Evolutionary conservation across 2,329 filamentous ascomycete species (phyloP).

Genomic region (Neofusicoccum cordaticola): DNA sequence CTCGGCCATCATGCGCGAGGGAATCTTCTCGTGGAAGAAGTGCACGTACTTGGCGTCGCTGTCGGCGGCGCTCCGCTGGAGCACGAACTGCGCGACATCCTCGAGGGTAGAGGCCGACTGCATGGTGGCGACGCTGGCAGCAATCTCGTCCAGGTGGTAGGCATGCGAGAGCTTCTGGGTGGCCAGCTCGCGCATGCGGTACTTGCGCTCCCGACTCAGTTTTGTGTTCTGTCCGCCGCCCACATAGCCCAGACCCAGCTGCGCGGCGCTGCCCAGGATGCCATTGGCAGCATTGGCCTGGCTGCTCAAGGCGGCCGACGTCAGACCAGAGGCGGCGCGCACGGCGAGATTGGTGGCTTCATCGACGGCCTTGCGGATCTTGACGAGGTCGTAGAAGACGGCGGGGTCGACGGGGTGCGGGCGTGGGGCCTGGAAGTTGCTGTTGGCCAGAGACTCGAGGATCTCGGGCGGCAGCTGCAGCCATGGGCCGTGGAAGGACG

Average conservation of each 20-base stretch:
- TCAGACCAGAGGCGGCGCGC: slow-evolving; percentile 70
- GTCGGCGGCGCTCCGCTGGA: slow-evolving; percentile 67
- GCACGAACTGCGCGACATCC: slow-evolving; percentile 69
- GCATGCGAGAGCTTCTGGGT: slow-evolving; percentile 74
- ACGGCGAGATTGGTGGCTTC: slow-evolving; percentile 76
- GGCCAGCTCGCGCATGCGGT: slow-evolving; percentile 76
- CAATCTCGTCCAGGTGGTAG: slow-evolving; percentile 79
- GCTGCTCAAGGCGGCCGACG: slow-evolving; percentile 61
- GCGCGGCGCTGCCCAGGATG: slow-evolving; percentile 50
- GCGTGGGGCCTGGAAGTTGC: slow-evolving; percentile 73
- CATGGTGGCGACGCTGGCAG: slow-evolving; percentile 79
- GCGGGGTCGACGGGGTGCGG: slow-evolving; percentile 76
- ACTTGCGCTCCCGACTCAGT: slow-evolving; percentile 72
- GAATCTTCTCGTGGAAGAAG: slow-evolving; percentile 89
- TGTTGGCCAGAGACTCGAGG: slow-evolving; percentile 73
- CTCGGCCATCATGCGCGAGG: slow-evolving; percentile 68
- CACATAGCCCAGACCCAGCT: slow-evolving; percentile 57
- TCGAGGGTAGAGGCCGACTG: slow-evolving; percentile 75
- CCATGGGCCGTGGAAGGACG: slow-evolving; percentile 80
- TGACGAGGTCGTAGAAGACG: slow-evolving; percentile 79
- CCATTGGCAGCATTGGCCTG: slow-evolving; percentile 52
- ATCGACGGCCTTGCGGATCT: slow-evolving; percentile 76
- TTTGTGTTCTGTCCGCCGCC: slow-evolving; percentile 56
- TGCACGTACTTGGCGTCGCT: slow-evolving; percentile 82
- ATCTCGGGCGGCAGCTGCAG: slow-evolving; percentile 75